Base-by-base conservation (phyloP, 176 grass and related monocot species). In the Melocanna baccifera region DNA sequence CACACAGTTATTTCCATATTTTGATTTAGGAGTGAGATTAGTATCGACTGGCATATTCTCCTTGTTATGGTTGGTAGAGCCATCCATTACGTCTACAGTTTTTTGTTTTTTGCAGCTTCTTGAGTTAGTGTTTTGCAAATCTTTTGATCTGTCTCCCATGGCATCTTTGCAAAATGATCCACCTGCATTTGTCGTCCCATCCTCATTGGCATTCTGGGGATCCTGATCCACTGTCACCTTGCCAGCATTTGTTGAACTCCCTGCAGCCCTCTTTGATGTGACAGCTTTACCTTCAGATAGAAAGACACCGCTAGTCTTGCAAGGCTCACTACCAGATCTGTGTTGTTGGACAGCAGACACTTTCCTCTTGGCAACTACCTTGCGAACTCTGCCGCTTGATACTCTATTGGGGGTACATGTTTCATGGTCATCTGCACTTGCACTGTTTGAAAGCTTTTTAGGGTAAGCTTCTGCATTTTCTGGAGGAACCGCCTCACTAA, bases 311-410 rank as follows among this genome's bases (percentile, higher is more conserved):
- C 67, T 68, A 43, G 20, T 19, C 25, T 88, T 90, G 65, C 66
- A 69, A 76, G 50, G 39, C 22, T 81, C 84, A 73, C 41, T 78
- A 43, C 67, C 56, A 36, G 53, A 47, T 84, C 46, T 78, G 4
- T 86, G 16, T 25, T 90, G 32, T 22, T 75, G 77, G 73, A 81
- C 80, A 40, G 52, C 43, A 86, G 84, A 93, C 32, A 90, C 29
- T 69, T 92, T 95, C 81, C 83, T 95, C 87, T 98, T 98, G 9
- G 87, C 92, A 65, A 88, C 76, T 58, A 78, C 87, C 79, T 92
- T 93, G 26, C 86, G 90, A 14, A 77, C 50, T 82, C 87, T 87
- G 25, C 80, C 52, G 37, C 66, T 81, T 86, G 85, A 50, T 79
- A 59, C 73, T 65, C 76, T 20, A 79, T 90, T 78, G 74, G 61